phyloP scores from a whole-genome alignment of 2,329 filamentous ascomycete species.

The Xylariaceae sp. region DNA sequence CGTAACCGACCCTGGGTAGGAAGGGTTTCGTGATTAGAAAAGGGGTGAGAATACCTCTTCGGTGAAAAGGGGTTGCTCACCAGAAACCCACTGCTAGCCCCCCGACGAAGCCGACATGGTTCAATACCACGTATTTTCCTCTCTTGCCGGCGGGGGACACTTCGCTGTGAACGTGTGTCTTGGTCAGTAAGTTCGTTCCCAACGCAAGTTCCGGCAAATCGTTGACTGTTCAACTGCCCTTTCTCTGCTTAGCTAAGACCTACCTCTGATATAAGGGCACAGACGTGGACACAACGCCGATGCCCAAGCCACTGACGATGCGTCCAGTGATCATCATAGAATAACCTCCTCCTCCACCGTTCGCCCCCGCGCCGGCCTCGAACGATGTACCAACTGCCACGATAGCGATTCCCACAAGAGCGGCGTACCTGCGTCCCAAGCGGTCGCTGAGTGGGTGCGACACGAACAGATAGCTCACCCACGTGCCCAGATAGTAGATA shows the following conservation, averaged over 20 bases:
- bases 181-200: neutral
- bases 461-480: slow-evolving; percentile 49
- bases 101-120: slow-evolving; percentile 52
- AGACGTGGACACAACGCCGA: slow-evolving; percentile 49
- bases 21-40: too few species aligned
- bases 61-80: slow-evolving; percentile 35
- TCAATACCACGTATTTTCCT: slow-evolving; percentile 53
- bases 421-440: slow-evolving; percentile 47
- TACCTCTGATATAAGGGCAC: slow-evolving; percentile 55
- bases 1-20: slow-evolving; percentile 47
- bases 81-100: slow-evolving; percentile 51
- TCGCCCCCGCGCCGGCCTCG: slow-evolving; percentile 40
- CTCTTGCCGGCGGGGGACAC: slow-evolving; percentile 48
- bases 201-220: neutral
- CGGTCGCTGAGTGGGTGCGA: slow-evolving; percentile 47
- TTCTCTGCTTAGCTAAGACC: too few species aligned
- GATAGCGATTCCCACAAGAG: slow-evolving; percentile 41
- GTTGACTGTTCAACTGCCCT: too few species aligned
- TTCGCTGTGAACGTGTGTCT: slow-evolving; percentile 38
- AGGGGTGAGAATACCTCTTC: too few species aligned
- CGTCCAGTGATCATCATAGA: slow-evolving; percentile 47
- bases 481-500: slow-evolving; percentile 54
- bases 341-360: slow-evolving; percentile 36
- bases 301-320: slow-evolving; percentile 47
- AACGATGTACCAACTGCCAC: slow-evolving; percentile 45